Base-by-base conservation (phyloP, 2,329 filamentous ascomycete species). In the Rutstroemia sp. region DNA sequence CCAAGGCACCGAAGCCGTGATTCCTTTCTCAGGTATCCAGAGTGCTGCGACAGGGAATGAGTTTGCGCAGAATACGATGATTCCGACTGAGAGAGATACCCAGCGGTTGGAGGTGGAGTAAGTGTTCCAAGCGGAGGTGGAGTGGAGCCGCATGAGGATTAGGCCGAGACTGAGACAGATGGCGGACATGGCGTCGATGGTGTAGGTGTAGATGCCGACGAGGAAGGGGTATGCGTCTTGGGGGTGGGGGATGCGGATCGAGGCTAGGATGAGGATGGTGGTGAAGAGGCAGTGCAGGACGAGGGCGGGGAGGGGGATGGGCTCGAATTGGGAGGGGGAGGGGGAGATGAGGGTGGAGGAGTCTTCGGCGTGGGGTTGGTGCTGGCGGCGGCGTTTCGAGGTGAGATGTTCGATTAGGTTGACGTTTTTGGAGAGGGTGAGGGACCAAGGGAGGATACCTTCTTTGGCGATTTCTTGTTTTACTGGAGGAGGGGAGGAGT, bases 381-480 rank as follows among this genome's bases (percentile, higher is more conserved):
- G 65, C 56, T 16, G 73, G 63, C 4, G 65, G 65, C 62, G 3
- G 21, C 45, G 25, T 51, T 61, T 60, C 27, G 67, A 66, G 46
- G 64, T 66, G 9, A 65, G 61, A 16, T 73, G 45, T 51, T 56
- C 27, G 6, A 45, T 56, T 8, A 51, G 44, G 47, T 51, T 77
- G 58, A 79, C 77, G 67, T 79, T 76, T 38, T 72, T 71, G 3
- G 76, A 72, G 53, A 69, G 78, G 0, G 34, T 14, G 9, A 56
- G 51, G 44, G 53, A 51, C 7, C 21, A 56, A 0, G 78, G 78
- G 2, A 81, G 67, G 52, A 81, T 74, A 0, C 79, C 79, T 64
- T 81, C 77, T 62, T 83, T 82, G 7, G 80, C 80, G 45, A 83
- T 80, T 63, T 83, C 80, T 63, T 83, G 80, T 64, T 83, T 82